phyloP scores from a whole-genome alignment of 768 basidiomycete genomes.

The Serpula lacrymans region DNA sequence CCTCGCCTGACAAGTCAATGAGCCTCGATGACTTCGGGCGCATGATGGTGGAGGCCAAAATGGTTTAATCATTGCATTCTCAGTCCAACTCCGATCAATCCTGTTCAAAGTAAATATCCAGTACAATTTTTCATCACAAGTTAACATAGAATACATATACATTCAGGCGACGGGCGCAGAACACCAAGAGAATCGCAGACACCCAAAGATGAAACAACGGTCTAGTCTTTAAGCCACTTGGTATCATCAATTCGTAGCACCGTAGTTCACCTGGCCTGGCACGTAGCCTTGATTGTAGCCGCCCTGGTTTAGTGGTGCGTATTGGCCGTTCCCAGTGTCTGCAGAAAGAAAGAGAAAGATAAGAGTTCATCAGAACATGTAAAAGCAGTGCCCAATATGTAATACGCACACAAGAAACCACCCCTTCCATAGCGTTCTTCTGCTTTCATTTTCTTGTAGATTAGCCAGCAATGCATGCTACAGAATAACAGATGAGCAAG shows the following conservation, averaged over 20 bases:
- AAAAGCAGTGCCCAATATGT: not conserved
- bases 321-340: constrained; percentile 39
- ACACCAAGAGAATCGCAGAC: not conserved
- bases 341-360: constrained; percentile 4
- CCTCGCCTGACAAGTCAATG: constrained; percentile 65
- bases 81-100: too few species aligned
- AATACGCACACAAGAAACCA: constrained; percentile 68
- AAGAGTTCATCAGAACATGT: not conserved
- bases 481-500: not conserved
- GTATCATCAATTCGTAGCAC: constrained; percentile 21
- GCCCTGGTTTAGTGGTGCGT: constrained; percentile 22
- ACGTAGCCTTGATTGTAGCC: constrained; percentile 12
- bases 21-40: constrained; percentile 63
- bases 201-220: constrained; percentile 1
- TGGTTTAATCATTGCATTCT: too few species aligned
- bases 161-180: too few species aligned
- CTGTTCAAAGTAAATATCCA: too few species aligned
- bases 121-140: too few species aligned
- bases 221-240: not conserved
- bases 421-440: constrained; percentile 78
- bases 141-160: too few species aligned
- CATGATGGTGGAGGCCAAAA: constrained; percentile 67
- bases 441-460: constrained; percentile 87
- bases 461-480: constrained; percentile 87
- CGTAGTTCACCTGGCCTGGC: constrained; percentile 30